Evolutionary conservation across 2,329 filamentous ascomycete genomes (phyloP), one percentile per base, ranked within the genome.

Genomic region (Penicillium janthinellum): DNA sequence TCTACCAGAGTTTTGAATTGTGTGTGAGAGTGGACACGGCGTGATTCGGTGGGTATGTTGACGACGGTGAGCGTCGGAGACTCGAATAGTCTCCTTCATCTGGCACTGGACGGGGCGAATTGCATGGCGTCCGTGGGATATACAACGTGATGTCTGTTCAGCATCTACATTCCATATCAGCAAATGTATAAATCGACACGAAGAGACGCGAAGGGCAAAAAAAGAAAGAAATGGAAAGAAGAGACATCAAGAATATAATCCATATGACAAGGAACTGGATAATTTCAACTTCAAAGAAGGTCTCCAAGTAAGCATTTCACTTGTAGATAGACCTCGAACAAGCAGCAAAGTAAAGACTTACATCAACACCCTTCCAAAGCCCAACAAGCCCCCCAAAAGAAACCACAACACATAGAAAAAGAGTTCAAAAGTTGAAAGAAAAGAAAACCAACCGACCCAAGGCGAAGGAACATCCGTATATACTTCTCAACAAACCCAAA

Each of bases 1-100:
- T 41, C 60, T 73, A 59, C 71, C 70, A 44, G 70, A 69, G 17
- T 67, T 72, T 53, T 73, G 64, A 64, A 50, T 3, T 45, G 8
- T 7, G 34, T 42, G 12, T 28, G 47, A 25, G 38, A 17, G 22
- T 11, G 10, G 10, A 2, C 1, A 2, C 1, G 15, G 15, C 12
- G 15, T 20, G 28, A 20, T 20, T 49, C 5, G 56, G 17, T 6
- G 22, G 37, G 38, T 37, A 25, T 4, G 17, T 11, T 44, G 14
- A 45, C 17, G 10, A 34, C 25, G 2, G 25, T 12, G 48, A 42
- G 12, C 22, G n/a, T 42, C 15, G 41, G 12, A 31, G 34, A 42
- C 25, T 35, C 14, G 37, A 20, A 35, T 35, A 14, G n/a, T 49
- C 45, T 35, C 31, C 5, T 35, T 49, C 10, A 49, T 49, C 35